phyloP scores from a whole-genome alignment of 2,329 filamentous ascomycete species.

The Fusarium musae region DNA sequence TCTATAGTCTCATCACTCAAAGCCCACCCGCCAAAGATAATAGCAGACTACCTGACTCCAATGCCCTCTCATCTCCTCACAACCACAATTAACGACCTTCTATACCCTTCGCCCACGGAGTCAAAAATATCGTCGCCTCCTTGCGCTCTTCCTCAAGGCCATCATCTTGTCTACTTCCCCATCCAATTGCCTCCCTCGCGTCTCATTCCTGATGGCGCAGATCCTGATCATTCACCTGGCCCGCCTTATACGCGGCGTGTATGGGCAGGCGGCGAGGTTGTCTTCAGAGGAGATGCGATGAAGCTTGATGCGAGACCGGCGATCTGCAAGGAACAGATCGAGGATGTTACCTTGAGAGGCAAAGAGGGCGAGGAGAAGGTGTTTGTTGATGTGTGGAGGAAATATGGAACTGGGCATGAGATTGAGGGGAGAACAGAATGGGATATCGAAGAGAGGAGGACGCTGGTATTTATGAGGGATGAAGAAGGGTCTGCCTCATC shows the following conservation, averaged over 20 bases:
- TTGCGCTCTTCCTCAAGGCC: constrained; percentile 68
- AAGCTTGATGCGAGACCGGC: constrained; percentile 53
- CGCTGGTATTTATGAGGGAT: constrained; percentile 64
- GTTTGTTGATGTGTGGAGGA: constrained; percentile 62
- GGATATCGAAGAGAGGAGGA: constrained; percentile 60
- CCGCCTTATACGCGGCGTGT: constrained; percentile 78
- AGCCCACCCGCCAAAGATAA: constrained; percentile 48
- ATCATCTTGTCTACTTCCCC: constrained; percentile 91
- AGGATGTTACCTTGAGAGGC: constrained; percentile 51
- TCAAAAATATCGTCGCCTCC: constrained; percentile 40
- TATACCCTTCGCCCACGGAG: constrained; percentile 48
- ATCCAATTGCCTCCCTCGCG: constrained; percentile 68
- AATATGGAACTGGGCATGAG: constrained; percentile 52
- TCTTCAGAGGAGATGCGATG: constrained; percentile 57
- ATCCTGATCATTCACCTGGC: constrained; percentile 80
- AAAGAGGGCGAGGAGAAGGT: constrained; percentile 55
- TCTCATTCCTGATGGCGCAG: constrained; percentile 86
- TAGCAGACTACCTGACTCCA: constrained; percentile 62
- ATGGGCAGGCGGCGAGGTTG: constrained; percentile 86
- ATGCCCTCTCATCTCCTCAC: constrained; percentile 74
- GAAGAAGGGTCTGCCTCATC: constrained; percentile 30
- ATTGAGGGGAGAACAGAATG: constrained; percentile 24
- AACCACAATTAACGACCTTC: constrained; percentile 67
- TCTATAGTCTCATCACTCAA: constrained; percentile 39
- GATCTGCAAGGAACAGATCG: constrained; percentile 60